These are phyloP conservation scores for Fusarium musae DNA, from an alignment of 2,329 filamentous ascomycete genomes.

Conservation along the genomic window DNA sequence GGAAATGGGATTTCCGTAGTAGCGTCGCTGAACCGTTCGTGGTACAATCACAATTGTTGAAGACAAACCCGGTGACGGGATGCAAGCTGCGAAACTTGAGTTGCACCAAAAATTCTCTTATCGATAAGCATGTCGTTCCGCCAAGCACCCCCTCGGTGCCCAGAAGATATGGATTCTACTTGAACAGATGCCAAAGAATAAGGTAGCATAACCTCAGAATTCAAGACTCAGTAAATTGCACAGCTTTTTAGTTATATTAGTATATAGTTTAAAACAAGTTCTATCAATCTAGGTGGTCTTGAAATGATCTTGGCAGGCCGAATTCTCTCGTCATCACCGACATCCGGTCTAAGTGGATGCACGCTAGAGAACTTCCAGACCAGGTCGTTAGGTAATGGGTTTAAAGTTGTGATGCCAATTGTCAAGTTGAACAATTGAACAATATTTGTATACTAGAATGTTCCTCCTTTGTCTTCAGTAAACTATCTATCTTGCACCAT, in stretches of 20 bases:
- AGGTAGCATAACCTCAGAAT: too few relatives aligned
- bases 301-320: not conserved
- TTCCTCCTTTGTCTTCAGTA: fast-evolving
- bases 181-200: not conserved
- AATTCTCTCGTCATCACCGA: not conserved
- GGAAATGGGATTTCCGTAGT: too few relatives aligned
- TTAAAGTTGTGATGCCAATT: not conserved
- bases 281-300: fast-evolving
- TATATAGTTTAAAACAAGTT: too few relatives aligned
- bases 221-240: not conserved
- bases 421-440: not conserved
- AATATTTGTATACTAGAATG: too few relatives aligned
- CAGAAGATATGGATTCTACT: not conserved
- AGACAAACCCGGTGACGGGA: conserved; percentile 2
- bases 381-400: not conserved
- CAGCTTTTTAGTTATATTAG: not conserved
- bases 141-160: not conserved
- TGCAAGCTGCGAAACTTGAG: not conserved
- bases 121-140: conserved; percentile 20
- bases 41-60: not conserved
- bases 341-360: not conserved
- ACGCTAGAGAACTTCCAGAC: not conserved
- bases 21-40: not conserved
- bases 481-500: not conserved
- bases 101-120: conserved; percentile 43